These are phyloP conservation scores for Cutaneotrichosporon sp. DNA, from an alignment of 1,284 basidiomycete species.

Conservation along the genomic window DNA sequence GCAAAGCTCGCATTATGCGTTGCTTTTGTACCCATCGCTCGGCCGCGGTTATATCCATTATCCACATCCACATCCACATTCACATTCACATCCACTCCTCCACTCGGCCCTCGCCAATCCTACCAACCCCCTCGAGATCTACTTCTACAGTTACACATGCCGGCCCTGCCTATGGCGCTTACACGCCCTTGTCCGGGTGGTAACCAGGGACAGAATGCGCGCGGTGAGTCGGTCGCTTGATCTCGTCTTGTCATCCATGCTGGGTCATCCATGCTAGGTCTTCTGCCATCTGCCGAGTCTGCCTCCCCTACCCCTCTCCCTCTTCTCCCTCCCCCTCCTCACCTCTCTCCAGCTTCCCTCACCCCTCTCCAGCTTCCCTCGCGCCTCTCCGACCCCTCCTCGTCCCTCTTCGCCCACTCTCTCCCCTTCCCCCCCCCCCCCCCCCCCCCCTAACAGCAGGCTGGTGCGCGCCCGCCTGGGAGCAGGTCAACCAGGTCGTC, in stretches of 20 bases:
- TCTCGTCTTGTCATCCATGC: too few relatives aligned
- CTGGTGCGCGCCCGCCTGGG: conserved; percentile 1
- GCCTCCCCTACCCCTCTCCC: not conserved
- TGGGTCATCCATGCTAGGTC: too few relatives aligned
- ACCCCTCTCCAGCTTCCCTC: not conserved
- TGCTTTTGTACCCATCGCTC: too few relatives aligned
- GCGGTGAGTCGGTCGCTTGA: not conserved
- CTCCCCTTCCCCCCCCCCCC: not conserved
- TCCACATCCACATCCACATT: too few relatives aligned
- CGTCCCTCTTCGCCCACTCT: too few relatives aligned
- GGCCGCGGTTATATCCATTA: too few relatives aligned
- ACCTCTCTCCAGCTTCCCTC: not conserved
- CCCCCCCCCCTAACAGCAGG: not conserved
- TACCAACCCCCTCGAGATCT: not conserved
- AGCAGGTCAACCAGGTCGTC: not conserved
- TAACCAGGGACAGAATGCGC: not conserved
- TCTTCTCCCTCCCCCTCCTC: too few relatives aligned
- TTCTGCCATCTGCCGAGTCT: not conserved
- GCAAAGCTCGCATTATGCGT: too few relatives aligned
- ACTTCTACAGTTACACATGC: too few relatives aligned
- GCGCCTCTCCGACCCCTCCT: too few relatives aligned
- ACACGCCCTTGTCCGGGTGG: conserved; percentile 1
- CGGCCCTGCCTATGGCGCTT: not conserved
- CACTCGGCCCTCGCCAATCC: not conserved
- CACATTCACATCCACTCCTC: not conserved